Percentiles rank a stretch among this genome's conserved stretches.
These are phyloP conservation scores for Xylaria nigripes DNA, from an alignment of 495 filamentous ascomycete species.

Conservation along the genomic window DNA sequence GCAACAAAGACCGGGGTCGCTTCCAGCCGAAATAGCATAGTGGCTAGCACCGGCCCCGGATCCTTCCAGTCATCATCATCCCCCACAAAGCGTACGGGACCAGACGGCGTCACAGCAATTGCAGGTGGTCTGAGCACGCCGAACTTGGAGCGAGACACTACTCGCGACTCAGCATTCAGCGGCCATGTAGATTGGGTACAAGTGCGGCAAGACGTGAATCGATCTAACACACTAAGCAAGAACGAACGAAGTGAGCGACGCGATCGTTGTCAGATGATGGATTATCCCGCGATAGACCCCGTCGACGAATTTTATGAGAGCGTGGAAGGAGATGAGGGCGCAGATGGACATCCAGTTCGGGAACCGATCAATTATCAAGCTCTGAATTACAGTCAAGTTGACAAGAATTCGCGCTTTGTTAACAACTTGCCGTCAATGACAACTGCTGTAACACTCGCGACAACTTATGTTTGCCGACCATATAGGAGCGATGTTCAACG, in stretches of 20 bases:
- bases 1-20: constrained; percentile 91
- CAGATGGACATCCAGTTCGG: constrained; percentile 72
- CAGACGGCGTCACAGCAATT: constrained; percentile 43
- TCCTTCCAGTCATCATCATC: constrained; percentile 25
- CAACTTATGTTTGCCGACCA: constrained; percentile 87
- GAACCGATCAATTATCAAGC: constrained; percentile 74
- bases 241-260: constrained; percentile 79
- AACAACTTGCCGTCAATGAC: constrained; percentile 83
- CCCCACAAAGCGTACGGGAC: constrained; percentile 18
- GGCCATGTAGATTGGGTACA: constrained; percentile 83
- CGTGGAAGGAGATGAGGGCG: constrained; percentile 84
- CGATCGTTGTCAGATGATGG: constrained; percentile 93
- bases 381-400: constrained; percentile 75
- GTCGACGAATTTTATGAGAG: constrained; percentile 80
- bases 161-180: constrained; percentile 60
- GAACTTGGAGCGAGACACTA: constrained; percentile 39
- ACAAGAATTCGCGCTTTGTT: constrained; percentile 91
- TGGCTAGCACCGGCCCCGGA: constrained; percentile 40
- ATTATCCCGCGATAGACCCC: constrained; percentile 76
- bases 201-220: constrained; percentile 88
- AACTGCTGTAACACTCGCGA: constrained; percentile 74
- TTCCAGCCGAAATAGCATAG: constrained; percentile 78
- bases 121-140: constrained; percentile 37
- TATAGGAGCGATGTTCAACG: constrained; percentile 93
- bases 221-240: constrained; percentile 82